Evolutionary conservation across 768 basidiomycete species (phyloP).

Genomic region (Lepiota venenata): DNA sequence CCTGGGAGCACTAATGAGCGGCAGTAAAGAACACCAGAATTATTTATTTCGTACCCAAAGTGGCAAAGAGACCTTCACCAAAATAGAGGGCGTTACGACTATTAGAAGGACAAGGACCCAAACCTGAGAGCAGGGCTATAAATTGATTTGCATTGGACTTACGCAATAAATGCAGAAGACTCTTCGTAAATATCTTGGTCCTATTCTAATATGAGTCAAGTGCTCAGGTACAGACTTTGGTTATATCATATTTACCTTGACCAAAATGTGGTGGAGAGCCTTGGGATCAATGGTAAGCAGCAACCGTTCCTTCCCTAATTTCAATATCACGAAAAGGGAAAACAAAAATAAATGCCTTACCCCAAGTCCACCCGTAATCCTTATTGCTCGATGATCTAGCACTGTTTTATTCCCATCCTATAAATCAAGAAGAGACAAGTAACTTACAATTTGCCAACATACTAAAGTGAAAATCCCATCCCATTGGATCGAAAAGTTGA

Average conservation of each 20-base stretch:
- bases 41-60: conserved; percentile 1
- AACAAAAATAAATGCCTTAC: conserved; percentile 20
- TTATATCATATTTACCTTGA: conserved; percentile 39
- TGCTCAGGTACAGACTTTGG: background rate
- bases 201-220: conserved; percentile 16
- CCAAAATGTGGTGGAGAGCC: conserved; percentile 40
- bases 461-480: conserved; percentile 32
- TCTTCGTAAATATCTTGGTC: conserved; percentile 26
- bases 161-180: conserved; percentile 11
- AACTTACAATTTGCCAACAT: conserved; percentile 27
- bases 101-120: background rate
- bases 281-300: conserved; percentile 43
- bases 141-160: background rate
- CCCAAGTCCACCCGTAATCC: conserved; percentile 31
- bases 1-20: conserved; percentile 21
- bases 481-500: conserved; percentile 28
- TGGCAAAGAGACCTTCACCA: conserved; percentile 13
- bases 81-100: conserved; percentile 2
- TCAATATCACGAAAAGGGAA: background rate
- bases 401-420: too few relatives aligned
- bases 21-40: too few relatives aligned
- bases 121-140: conserved; percentile 8
- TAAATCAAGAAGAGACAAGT: conserved; percentile 11
- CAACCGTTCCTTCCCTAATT: conserved; percentile 21
- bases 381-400: conserved; percentile 30